A percentile compares a stretch with the other conserved stretches of the same genome.
These are phyloP conservation scores for Castanospermum australe DNA, from an alignment of 306 rosid genomes.

Conservation along the genomic window DNA sequence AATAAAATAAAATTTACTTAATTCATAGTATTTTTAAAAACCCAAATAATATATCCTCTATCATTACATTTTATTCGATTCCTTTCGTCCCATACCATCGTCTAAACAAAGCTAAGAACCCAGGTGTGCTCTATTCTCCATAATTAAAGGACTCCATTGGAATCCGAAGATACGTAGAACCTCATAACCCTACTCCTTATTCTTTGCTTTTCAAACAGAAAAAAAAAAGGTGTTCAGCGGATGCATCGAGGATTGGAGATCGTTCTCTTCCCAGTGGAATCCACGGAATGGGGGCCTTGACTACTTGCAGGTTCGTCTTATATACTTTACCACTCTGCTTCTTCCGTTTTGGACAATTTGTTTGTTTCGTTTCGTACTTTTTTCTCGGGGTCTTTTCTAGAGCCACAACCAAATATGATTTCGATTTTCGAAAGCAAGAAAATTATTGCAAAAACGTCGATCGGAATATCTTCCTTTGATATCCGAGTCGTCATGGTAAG, in stretches of 20 bases:
- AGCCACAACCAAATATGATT: not conserved
- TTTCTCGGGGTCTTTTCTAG: not conserved
- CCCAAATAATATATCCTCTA: too few relatives aligned
- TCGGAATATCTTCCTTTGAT: not conserved
- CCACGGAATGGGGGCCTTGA: slow-evolving; percentile 61
- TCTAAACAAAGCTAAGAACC: too few relatives aligned
- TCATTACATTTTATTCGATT: too few relatives aligned
- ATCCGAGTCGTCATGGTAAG: not conserved
- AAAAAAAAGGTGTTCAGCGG: slow-evolving; percentile 60
- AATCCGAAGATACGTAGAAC: slow-evolving; percentile 37
- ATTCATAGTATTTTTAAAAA: too few relatives aligned
- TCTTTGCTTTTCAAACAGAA: not conserved
- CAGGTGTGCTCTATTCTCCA: too few relatives aligned
- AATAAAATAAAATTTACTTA: too few relatives aligned
- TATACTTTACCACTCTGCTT: not conserved
- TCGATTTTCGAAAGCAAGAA: not conserved
- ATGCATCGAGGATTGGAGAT: slow-evolving; percentile 53
- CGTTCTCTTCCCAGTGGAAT: slow-evolving; percentile 52
- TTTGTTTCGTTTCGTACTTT: not conserved
- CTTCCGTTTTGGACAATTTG: not conserved
- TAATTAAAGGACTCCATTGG: slow-evolving; percentile 38
- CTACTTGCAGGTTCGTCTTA: slow-evolving; percentile 49
- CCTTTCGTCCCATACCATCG: too few relatives aligned
- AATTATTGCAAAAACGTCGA: not conserved
- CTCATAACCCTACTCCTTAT: slow-evolving; percentile 25